Evolutionary conservation across 306 rosid species (phyloP).

Genomic region (Pterocarpus macrocarpus): DNA sequence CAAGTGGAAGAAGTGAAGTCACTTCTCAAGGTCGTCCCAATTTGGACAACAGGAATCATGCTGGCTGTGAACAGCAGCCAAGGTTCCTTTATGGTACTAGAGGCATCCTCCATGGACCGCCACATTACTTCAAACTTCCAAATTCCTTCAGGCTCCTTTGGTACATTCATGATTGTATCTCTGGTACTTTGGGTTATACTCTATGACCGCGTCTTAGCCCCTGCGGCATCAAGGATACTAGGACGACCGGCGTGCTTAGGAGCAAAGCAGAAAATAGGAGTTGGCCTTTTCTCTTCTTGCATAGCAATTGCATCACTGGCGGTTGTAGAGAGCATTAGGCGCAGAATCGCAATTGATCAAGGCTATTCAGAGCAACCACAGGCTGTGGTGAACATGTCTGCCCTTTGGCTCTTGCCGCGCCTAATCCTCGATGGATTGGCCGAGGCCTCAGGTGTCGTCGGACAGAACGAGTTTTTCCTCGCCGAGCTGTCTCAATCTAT

Average conservation of each 20-base stretch:
- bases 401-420: slow-evolving; percentile 44
- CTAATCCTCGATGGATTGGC: slow-evolving; percentile 39
- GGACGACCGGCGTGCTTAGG: not conserved
- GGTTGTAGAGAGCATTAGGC: slow-evolving; percentile 39
- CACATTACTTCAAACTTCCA: slow-evolving; percentile 44
- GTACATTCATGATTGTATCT: slow-evolving; percentile 34
- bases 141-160: slow-evolving; percentile 43
- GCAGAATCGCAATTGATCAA: slow-evolving; percentile 33
- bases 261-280: slow-evolving; percentile 41
- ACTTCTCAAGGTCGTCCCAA: slow-evolving; percentile 40
- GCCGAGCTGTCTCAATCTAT: slow-evolving; percentile 41
- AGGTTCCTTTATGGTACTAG: slow-evolving; percentile 39
- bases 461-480: slow-evolving; percentile 41
- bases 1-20: slow-evolving; percentile 57
- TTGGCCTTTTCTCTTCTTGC: slow-evolving; percentile 19
- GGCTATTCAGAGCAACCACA: slow-evolving; percentile 39
- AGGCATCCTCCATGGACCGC: slow-evolving; percentile 47
- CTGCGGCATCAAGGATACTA: slow-evolving; percentile 16
- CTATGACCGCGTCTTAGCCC: slow-evolving; percentile 41
- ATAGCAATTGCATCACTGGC: slow-evolving; percentile 36
- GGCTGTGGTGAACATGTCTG: slow-evolving; percentile 50
- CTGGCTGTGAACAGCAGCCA: slow-evolving; percentile 28
- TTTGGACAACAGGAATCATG: slow-evolving; percentile 51
- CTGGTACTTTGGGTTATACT: slow-evolving; percentile 33
- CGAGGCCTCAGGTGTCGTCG: not conserved